Conservation (phyloP, 441 rosid genomes). For the Adansonia madagascariensis region DNA sequence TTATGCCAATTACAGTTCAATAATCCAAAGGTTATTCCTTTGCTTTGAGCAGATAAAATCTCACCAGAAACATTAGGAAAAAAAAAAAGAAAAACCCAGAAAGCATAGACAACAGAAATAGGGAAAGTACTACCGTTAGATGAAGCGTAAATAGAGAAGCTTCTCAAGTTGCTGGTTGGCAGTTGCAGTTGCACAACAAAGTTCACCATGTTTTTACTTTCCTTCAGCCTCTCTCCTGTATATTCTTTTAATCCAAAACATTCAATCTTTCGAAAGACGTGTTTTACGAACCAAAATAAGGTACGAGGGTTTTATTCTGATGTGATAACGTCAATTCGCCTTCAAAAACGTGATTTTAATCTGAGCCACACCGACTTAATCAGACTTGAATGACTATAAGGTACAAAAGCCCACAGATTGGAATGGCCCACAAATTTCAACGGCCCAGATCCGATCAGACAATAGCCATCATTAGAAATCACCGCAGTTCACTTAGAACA, state of each 20-base stretch:
- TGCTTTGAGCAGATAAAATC: not conserved
- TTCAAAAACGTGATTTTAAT: not conserved
- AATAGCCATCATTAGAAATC: too few species aligned
- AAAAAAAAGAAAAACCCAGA: not conserved
- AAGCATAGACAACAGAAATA: too few species aligned
- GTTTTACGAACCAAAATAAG: not conserved
- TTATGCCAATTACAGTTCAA: not conserved
- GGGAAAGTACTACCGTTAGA: conserved; percentile 51
- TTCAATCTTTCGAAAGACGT: not conserved
- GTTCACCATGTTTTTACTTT: conserved; percentile 52
- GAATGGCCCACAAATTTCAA: conserved; percentile 37
- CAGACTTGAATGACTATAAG: not conserved
- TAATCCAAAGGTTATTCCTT: conserved; percentile 3
- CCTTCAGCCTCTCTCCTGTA: not conserved
- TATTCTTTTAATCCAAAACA: not conserved
- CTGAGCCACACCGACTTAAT: not conserved
- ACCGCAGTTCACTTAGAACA: too few species aligned
- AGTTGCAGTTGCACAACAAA: conserved; percentile 39
- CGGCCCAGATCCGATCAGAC: conserved; percentile 39
- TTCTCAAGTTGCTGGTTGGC: conserved; percentile 42
- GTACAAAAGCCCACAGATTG: not conserved
- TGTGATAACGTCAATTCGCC: too few species aligned
- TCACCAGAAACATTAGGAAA: not conserved
- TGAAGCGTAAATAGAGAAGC: conserved; percentile 52
- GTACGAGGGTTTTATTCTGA: too few species aligned